Evolutionary conservation across 352 stramenopile genomes (phyloP).

Genomic region (Phytophthora agathidicida): DNA sequence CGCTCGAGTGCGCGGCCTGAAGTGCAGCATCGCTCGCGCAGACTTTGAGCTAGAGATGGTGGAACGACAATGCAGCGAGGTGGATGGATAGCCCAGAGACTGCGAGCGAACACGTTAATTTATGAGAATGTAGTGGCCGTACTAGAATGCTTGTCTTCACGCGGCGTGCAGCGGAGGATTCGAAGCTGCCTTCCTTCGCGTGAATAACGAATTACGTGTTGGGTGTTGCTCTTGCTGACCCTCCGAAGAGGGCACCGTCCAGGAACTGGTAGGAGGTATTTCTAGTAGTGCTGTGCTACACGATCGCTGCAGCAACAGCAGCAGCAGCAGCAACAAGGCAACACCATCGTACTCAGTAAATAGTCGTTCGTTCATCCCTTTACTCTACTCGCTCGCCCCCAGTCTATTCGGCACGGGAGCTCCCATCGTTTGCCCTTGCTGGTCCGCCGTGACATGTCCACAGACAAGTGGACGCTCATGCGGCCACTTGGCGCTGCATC

Average conservation of each 20-base stretch:
- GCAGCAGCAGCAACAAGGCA: too few species aligned
- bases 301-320: background rate
- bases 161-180: too few species aligned
- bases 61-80: background rate
- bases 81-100: background rate
- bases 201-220: background rate
- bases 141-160: too few species aligned
- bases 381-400: conserved; percentile 16
- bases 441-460: background rate
- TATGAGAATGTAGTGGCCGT: conserved; percentile 24
- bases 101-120: conserved; percentile 4
- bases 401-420: conserved; percentile 8
- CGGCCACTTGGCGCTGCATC: conserved; percentile 25
- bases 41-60: background rate
- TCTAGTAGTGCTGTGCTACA: too few species aligned
- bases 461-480: conserved; percentile 7
- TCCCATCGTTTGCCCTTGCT: background rate
- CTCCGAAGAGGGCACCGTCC: too few species aligned
- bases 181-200: too few species aligned
- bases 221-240: too few species aligned
- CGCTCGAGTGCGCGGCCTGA: conserved; percentile 8
- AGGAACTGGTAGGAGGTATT: too few species aligned
- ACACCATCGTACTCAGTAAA: conserved; percentile 16
- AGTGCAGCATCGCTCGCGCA: conserved; percentile 38
- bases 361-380: conserved; percentile 27